A percentile compares a stretch with the other conserved stretches of the same genome.
Conservation (phyloP, 768 basidiomycete species). For the Phaffia australis region DNA sequence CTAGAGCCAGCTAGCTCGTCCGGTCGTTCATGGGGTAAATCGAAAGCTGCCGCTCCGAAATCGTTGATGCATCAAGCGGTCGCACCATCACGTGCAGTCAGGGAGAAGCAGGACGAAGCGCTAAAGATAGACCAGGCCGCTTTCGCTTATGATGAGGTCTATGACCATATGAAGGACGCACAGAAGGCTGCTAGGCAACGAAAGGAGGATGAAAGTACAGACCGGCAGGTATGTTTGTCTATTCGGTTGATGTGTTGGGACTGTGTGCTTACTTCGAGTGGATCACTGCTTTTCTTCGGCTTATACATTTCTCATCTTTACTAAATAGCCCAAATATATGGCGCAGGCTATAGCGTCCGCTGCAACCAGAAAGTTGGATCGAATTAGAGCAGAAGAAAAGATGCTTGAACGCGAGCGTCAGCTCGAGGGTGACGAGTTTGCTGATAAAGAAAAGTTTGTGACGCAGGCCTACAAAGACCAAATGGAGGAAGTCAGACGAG, state of each 20-base stretch:
- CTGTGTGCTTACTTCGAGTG: conserved; percentile 2
- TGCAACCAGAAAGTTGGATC: conserved; percentile 75
- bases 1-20: background rate
- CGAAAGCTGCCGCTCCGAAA: conserved; percentile 15
- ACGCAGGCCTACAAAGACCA: conserved; percentile 96
- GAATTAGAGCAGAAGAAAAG: conserved; percentile 91
- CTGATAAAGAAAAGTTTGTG: conserved; percentile 92
- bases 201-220: conserved; percentile 64
- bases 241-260: background rate
- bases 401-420: conserved; percentile 90
- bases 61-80: conserved; percentile 23
- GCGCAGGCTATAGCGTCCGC: conserved; percentile 64
- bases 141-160: conserved; percentile 92
- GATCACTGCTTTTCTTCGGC: conserved; percentile 18
- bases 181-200: conserved; percentile 61
- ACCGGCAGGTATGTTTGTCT: conserved; percentile 55
- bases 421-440: conserved; percentile 82
- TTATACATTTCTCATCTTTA: background rate
- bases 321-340: conserved; percentile 83
- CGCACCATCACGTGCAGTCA: conserved; percentile 27
- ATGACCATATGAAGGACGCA: conserved; percentile 86
- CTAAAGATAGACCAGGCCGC: conserved; percentile 67
- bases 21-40: conserved; percentile 20
- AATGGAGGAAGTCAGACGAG: conserved; percentile 77
- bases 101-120: conserved; percentile 55